Evolutionary conservation across 371 early-diverging fungal genomes (phyloP), one percentile per base, ranked within the genome.

Genomic region (Dichotomocladium elegans): DNA sequence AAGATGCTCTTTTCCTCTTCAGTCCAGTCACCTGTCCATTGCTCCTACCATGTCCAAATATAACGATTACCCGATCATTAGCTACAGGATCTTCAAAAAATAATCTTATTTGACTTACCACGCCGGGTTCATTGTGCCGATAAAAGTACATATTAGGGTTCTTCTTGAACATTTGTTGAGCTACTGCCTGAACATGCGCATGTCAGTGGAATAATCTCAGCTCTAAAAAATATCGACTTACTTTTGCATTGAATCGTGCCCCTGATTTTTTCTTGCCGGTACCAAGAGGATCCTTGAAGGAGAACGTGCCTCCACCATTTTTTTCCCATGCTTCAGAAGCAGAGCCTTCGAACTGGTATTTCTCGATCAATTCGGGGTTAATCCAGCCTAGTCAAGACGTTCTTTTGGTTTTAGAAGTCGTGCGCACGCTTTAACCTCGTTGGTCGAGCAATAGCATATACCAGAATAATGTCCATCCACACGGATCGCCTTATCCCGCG

Each of bases 81-180:
- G 37, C 5, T 31, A 37, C 12, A 19, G 12, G n/a, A 26, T 10
- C 27, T 28, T 41, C n/a, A n/a, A n/a, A n/a, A n/a, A n/a, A n/a
- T 41, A 17, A 24, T 6, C 3, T 17, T 34, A 35, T 51, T 37
- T 11, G 30, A 58, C 62, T 54, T 72, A 77, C 80, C 47, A 74
- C 80, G 5, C 85, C 86, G 4, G 89, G 89, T 55, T 86, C 87
- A 28, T 81, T 86, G 51, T 86, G 85, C 21, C 87, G 68, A 64
- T 88, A 88, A 51, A 88, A 88, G 35, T 82, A 88, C 25, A 85
- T 82, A 49, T 87, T 87, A 3, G 86, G 89, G 37, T 87, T 87
- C 64, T 88, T 87, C 55, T 81, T 83, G 55, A 85, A 79, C 72
- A 86, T 64, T 58, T 72, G 72, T 41, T 82, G 79, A 27, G 89